Percentiles rank a stretch among this genome's conserved stretches.
Evolutionary conservation across 2,329 filamentous ascomycete species (phyloP).

Genomic region (Fusarium nodosum): DNA sequence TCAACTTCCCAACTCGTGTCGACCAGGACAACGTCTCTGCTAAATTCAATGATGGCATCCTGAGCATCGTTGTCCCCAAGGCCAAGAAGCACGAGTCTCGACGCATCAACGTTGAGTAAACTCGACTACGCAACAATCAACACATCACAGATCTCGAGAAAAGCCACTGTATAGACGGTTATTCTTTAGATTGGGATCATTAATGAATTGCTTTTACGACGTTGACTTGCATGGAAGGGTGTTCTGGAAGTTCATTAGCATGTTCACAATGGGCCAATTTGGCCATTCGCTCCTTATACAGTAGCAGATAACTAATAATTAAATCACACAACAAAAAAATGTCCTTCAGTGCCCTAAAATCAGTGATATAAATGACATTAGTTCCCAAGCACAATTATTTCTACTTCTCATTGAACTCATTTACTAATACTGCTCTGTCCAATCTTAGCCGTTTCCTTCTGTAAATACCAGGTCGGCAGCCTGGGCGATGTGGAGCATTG

Average conservation of each 20-base stretch:
- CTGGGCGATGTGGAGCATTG: neutral
- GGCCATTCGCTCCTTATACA: conserved; percentile 42
- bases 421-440: neutral
- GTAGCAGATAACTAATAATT: conserved; percentile 33
- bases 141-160: neutral
- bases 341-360: neutral
- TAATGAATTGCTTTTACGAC: conserved; percentile 13
- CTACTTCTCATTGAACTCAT: neutral
- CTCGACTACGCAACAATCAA: neutral
- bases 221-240: conserved; percentile 38
- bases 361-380: neutral
- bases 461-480: neutral
- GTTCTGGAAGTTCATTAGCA: conserved; percentile 34
- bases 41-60: conserved; percentile 73
- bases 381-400: neutral
- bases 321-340: conserved; percentile 5
- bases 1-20: conserved; percentile 75
- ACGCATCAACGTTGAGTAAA: conserved; percentile 68
- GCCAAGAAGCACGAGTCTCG: conserved; percentile 69
- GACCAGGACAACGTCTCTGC: conserved; percentile 74
- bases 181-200: neutral
- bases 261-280: conserved; percentile 19
- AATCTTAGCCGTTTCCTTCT: neutral
- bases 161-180: neutral
- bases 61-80: conserved; percentile 76